phyloP scores from a whole-genome alignment of 2,329 filamentous ascomycete genomes.

The Penicillium griseofulvum region DNA sequence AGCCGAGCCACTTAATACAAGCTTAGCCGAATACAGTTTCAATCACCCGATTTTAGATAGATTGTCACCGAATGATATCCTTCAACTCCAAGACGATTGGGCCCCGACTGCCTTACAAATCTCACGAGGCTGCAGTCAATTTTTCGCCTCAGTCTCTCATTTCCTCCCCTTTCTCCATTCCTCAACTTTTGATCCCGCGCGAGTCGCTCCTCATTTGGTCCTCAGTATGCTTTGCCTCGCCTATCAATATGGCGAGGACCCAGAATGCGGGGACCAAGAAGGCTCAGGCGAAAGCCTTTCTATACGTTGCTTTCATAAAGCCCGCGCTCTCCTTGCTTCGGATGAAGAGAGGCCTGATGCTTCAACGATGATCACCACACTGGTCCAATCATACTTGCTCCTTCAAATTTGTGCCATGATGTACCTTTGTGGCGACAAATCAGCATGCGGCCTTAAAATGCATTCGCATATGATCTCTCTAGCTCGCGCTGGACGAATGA shows the following conservation, averaged over 20 bases:
- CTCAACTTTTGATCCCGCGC: conserved; percentile 35
- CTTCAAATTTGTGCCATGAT: conserved; percentile 46
- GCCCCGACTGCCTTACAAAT: conserved; percentile 33
- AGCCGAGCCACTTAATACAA: not conserved
- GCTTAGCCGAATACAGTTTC: not conserved
- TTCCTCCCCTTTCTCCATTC: conserved; percentile 42
- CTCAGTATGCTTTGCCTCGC: conserved; percentile 40
- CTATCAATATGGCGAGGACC: conserved; percentile 42
- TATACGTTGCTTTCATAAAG: conserved; percentile 33
- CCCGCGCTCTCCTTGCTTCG: conserved; percentile 26
- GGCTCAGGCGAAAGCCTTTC: conserved; percentile 32
- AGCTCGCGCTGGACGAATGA: conserved; percentile 36
- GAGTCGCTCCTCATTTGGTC: conserved; percentile 25
- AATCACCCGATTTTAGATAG: conserved; percentile 1
- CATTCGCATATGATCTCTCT: conserved; percentile 44
- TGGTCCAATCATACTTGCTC: conserved; percentile 42
- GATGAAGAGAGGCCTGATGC: conserved; percentile 17
- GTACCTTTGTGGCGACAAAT: conserved; percentile 41
- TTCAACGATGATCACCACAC: conserved; percentile 20
- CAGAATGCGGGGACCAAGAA: conserved; percentile 27
- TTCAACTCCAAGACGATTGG: conserved; percentile 28
- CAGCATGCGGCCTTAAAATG: conserved; percentile 38
- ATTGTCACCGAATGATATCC: not conserved
- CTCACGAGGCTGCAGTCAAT: conserved; percentile 33
- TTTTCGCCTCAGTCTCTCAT: conserved; percentile 37